Conservation (phyloP, 2,329 filamentous ascomycete species). For the Fusarium sp. region DNA sequence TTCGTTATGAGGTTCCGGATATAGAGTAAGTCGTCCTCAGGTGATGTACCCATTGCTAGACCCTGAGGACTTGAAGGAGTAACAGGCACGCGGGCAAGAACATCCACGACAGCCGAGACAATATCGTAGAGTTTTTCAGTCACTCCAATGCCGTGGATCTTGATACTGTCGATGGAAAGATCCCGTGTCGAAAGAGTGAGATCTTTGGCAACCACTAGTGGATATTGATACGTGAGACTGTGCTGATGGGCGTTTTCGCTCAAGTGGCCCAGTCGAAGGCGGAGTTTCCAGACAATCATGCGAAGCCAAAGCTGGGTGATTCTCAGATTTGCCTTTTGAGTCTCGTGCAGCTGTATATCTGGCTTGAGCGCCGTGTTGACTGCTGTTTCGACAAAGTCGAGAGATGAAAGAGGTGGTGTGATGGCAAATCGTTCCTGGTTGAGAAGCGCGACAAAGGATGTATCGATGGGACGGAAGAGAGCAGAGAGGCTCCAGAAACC, state of each 20-base stretch:
- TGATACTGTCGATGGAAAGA: conserved; percentile 53
- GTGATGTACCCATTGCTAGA: conserved; percentile 42
- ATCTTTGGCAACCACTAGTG: conserved; percentile 56
- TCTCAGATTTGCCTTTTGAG: conserved; percentile 57
- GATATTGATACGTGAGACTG: conserved; percentile 57
- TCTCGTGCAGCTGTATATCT: conserved; percentile 51
- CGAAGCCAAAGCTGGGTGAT: conserved; percentile 60
- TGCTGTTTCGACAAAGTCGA: conserved; percentile 52
- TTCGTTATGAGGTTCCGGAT: conserved; percentile 52
- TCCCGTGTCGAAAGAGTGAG: conserved; percentile 54
- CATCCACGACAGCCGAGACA: conserved; percentile 57
- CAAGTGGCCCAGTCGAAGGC: conserved; percentile 56
- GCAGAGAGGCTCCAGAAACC: conserved; percentile 56
- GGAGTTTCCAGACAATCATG: conserved; percentile 59
- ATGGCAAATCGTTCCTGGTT: conserved; percentile 53
- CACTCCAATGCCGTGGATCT: conserved; percentile 58
- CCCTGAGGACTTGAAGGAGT: conserved; percentile 44
- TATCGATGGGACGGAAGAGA: conserved; percentile 56
- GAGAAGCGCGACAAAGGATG: conserved; percentile 55
- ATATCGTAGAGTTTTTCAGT: conserved; percentile 61
- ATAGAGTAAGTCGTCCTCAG: conserved; percentile 54
- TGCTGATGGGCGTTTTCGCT: conserved; percentile 48
- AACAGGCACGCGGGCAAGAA: conserved; percentile 56
- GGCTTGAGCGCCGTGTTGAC: conserved; percentile 53
- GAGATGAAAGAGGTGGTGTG: conserved; percentile 46